phyloP scores from a whole-genome alignment of 2,329 filamentous ascomycete genomes.

The Neoarthrinium moseri region DNA sequence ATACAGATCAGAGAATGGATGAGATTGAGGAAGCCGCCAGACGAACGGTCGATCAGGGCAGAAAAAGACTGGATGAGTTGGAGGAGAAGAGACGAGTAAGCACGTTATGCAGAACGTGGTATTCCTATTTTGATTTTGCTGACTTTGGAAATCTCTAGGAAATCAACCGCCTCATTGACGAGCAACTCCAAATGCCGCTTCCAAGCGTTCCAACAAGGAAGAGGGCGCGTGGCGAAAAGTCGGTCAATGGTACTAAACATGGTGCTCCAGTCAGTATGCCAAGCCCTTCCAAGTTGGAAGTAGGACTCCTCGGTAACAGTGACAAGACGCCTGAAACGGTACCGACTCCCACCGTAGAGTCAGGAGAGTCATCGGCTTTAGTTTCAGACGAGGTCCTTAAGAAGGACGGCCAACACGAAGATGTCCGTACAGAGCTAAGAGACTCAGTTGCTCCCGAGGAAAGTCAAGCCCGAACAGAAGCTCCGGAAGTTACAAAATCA shows the following conservation, averaged over 20 bases:
- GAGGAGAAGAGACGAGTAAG: conserved; percentile 33
- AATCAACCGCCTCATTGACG: conserved; percentile 41
- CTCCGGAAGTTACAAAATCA: too few species aligned
- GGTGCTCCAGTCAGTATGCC: not conserved
- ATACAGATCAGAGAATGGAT: conserved; percentile 33
- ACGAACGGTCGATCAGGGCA: conserved; percentile 27
- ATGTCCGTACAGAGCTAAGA: too few species aligned
- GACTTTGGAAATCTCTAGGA: conserved; percentile 26
- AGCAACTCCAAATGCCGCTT: conserved; percentile 34
- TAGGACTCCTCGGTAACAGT: conserved; percentile 2
- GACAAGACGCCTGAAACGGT: conserved; percentile 6
- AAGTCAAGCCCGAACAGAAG: too few species aligned
- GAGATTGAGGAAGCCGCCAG: conserved; percentile 30
- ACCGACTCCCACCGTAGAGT: not conserved
- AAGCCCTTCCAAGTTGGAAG: not conserved
- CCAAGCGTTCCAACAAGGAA: conserved; percentile 24
- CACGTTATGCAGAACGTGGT: not conserved
- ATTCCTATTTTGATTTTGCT: too few species aligned
- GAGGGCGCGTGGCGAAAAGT: conserved; percentile 10
- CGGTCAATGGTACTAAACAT: not conserved
- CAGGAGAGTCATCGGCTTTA: not conserved
- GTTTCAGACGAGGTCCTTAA: too few species aligned
- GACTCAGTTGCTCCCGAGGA: too few species aligned
- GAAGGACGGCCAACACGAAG: too few species aligned
- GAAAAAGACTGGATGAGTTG: conserved; percentile 28